Base-by-base conservation (phyloP, 441 rosid genomes). In the Gossypium davidsonii region DNA sequence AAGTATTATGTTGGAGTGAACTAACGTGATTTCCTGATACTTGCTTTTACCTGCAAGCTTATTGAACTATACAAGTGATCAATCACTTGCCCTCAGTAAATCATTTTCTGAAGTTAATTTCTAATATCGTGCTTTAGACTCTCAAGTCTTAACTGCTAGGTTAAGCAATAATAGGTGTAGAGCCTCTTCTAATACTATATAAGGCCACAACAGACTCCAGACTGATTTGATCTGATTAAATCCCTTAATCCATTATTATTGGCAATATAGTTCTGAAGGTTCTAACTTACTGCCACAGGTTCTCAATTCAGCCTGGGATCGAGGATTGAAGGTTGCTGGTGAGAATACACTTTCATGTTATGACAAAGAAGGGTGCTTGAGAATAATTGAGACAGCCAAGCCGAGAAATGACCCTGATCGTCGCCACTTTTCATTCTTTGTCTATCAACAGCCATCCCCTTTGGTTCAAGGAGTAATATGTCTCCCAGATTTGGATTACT, bases 241-340 rank as follows among this genome's bases (percentile, higher is more conserved):
- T 42, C 12, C 48, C 48, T 42, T 42, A 42, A 42, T 42, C 48
- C 14, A 42, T 42, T 42, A 42, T 69, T 69, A 11, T 55, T 11
- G 23, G 51, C 17, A 53, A 53, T 55, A 44, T 72, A 17, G 20
- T 61, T 26, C 31, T 59, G 64, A 55, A 60, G 44, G 58, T 48
- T 44, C 61, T 23, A 59, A 76, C 59, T 62, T 86, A 66, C 31
- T 59, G 4, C 37, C 75, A 76, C 78, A 90, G 94, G 86, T 90
- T 76, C 74, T 90, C 46, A 88, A 86, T 79, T 85, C 85, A 20
- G 91, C 89, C 52, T 90, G 94, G 92, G 94, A 90, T 72, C 82
- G 79, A 12, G 89, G 86, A 70, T 72, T 90, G 81, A 11, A 46
- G 31, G 74, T 84, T 42, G 90, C 87, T 0, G 92, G 94, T 57